Conservation (phyloP, 2,329 filamentous ascomycete species). For the Boeremia exigua region DNA sequence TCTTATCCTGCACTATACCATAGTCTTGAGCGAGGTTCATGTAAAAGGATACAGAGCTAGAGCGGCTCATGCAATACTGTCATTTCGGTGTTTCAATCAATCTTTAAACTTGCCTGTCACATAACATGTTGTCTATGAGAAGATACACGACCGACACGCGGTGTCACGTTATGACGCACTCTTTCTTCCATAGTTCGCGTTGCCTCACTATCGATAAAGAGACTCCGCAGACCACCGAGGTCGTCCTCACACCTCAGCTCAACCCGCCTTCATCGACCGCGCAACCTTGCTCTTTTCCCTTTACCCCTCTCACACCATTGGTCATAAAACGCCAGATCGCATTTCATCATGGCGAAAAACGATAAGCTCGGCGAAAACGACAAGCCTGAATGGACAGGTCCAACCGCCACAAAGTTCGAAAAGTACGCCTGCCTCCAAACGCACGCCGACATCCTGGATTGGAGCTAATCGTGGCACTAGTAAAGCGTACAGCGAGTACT, state of each 20-base stretch:
- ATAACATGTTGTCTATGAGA: background rate
- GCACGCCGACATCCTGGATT: background rate
- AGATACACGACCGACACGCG: background rate
- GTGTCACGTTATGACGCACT: constrained; percentile 13
- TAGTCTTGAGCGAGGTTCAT: constrained; percentile 11
- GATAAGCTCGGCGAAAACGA: constrained; percentile 21
- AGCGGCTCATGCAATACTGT: constrained; percentile 3
- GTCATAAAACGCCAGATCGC: background rate
- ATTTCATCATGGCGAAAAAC: constrained; percentile 8
- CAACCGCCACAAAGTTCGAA: constrained; percentile 48
- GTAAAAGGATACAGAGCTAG: constrained; percentile 6
- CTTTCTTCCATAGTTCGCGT: background rate
- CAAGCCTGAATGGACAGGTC: constrained; percentile 28
- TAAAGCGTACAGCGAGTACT: constrained; percentile 87
- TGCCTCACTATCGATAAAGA: constrained; percentile 47
- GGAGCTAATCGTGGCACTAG: constrained; percentile 56
- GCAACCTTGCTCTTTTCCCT: background rate
- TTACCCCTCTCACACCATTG: no score
- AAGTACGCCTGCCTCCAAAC: constrained; percentile 36
- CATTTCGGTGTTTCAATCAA: constrained; percentile 25
- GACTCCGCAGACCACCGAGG: constrained; percentile 19
- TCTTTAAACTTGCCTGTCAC: background rate
- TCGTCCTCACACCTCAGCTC: background rate
- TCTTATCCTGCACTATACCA: constrained; percentile 16
- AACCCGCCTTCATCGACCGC: background rate